phyloP scores from a whole-genome alignment of 139 green algal species.

The Mesotaenium endlicherianum region DNA sequence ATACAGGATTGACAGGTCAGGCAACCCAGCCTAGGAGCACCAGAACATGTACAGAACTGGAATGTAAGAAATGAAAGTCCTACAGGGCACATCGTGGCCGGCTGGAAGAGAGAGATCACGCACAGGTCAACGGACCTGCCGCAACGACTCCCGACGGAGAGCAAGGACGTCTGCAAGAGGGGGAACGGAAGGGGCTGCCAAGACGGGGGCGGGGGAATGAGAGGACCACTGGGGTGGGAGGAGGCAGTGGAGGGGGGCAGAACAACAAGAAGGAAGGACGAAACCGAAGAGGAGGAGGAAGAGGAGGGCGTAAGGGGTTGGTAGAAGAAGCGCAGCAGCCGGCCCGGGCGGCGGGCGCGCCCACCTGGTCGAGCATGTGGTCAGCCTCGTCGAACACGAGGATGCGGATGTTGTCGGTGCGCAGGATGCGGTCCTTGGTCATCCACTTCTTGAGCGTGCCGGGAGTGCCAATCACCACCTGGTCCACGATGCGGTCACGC shows the following conservation, averaged over 20 bases:
- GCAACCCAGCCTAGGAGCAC: no score
- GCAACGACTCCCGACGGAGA: no score
- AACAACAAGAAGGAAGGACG: slow-evolving; percentile 22
- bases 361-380: slow-evolving; percentile 86
- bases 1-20: no score
- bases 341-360: no score
- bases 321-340: no score
- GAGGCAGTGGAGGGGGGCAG: background rate
- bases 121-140: no score
- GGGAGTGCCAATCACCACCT: slow-evolving; percentile 91
- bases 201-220: background rate
- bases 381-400: slow-evolving; percentile 99
- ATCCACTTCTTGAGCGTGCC: slow-evolving; percentile 90
- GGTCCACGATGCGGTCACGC: slow-evolving; percentile 29
- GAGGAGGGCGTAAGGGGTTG: background rate
- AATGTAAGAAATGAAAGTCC: no score
- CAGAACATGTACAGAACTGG: no score
- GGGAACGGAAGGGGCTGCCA: background rate
- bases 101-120: no score
- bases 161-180: background rate
- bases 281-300: slow-evolving; percentile 36
- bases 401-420: slow-evolving; percentile 69
- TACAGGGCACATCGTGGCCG: no score
- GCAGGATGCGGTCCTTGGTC: slow-evolving; percentile 67
- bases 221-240: background rate